A percentile compares a stretch with the other conserved stretches of the same genome.
These are phyloP conservation scores for Mycosarcoma mackinlayi DNA, from an alignment of 1,284 basidiomycete genomes.

Conservation along the genomic window DNA sequence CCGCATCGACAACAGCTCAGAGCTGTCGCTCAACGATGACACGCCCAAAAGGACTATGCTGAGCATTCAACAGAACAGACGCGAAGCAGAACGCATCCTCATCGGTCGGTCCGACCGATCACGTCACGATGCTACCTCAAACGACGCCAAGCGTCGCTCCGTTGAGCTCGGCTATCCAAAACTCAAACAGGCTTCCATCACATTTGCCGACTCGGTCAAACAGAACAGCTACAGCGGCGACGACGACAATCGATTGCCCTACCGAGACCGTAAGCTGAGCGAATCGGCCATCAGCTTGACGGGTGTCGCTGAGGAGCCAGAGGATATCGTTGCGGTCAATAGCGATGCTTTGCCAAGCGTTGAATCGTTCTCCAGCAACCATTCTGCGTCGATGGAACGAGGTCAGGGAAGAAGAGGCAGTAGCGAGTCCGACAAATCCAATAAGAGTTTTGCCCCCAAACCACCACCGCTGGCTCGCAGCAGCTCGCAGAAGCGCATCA, in stretches of 20 bases:
- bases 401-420: constrained; percentile 36
- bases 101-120: constrained; percentile 25
- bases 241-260: constrained; percentile 51
- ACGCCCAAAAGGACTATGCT: constrained; percentile 29
- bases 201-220: constrained; percentile 54
- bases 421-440: constrained; percentile 48
- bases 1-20: constrained; percentile 31
- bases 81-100: constrained; percentile 51
- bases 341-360: constrained; percentile 12
- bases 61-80: constrained; percentile 39
- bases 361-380: constrained; percentile 20
- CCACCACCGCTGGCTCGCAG: constrained; percentile 39
- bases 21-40: constrained; percentile 26
- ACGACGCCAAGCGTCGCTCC: constrained; percentile 29
- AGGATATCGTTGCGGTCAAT: constrained; percentile 26
- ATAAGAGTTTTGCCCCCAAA: constrained; percentile 14
- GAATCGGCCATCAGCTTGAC: constrained; percentile 60
- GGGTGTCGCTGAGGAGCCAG: constrained; percentile 56
- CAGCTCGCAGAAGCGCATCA: constrained; percentile 58
- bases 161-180: constrained; percentile 22
- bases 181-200: constrained; percentile 42
- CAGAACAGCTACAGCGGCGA: constrained; percentile 41
- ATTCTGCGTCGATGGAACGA: constrained; percentile 11
- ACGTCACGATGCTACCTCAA: constrained; percentile 6
- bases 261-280: constrained; percentile 60